Base-by-base conservation (phyloP, 129 eudicot species). In the Chrysanthemum seticuspe region DNA sequence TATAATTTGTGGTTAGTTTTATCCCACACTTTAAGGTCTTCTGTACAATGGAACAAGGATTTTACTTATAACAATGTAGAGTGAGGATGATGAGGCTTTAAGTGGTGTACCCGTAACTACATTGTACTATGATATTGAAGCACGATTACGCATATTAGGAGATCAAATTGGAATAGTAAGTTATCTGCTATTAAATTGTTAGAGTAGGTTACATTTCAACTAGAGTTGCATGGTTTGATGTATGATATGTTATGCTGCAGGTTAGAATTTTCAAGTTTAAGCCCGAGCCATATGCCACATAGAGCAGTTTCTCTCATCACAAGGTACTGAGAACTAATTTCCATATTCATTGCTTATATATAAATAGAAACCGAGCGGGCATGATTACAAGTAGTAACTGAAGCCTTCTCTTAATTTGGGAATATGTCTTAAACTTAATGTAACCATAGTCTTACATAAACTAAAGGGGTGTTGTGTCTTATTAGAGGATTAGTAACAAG, bases 161-260 rank as follows among this genome's bases (percentile, higher is more conserved):
- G 99, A 94, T 81, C 91, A 94, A 86, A 85, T 75, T 83, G 99
- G 99, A 79, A 88, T 58, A 60, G 96, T 94, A 85, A 67, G 81
- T 74, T 57, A 75, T 81, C 5, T 62, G 45, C 59, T 53, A 25
- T 23, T 23, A 51, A 13, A 49, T 50, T 21, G 47, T 68, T 15
- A 11, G 16, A 76, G 47, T 2, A 12, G 10, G 36, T 11, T 65
- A 71, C 16, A 55, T 54, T 44, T 63, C 34, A 54, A 12, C 45
- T 55, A 53, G 34, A 70, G 40, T 44, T 21, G 31, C 51, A 67
- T 76, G 50, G 48, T 76, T 67, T 36, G 40, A 48, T 11, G 62
- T 51, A 75, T 73, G 7, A 48, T 13, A 68, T 78, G 61, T 67
- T 76, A 58, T 70, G 77, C 87, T 65, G 76, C 91, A 94, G 98